Evolutionary conservation across 768 basidiomycete species (phyloP).

Genomic region (Leccinum boreale): DNA sequence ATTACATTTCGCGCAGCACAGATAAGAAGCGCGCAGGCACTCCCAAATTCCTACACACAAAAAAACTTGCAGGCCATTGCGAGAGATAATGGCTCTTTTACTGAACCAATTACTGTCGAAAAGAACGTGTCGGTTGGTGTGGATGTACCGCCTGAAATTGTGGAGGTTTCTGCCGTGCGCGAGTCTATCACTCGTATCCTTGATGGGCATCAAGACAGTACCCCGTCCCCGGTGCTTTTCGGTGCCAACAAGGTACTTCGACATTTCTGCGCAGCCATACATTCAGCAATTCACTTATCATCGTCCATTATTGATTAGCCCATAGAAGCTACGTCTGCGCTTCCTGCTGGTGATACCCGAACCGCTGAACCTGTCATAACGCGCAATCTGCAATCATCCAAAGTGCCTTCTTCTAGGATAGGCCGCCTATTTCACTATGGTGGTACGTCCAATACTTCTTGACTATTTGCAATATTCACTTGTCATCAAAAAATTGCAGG

Average conservation of each 20-base stretch:
- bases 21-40: conserved; percentile 45
- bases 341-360: neutral
- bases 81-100: neutral
- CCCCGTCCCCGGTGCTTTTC: neutral
- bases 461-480: neutral
- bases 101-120: neutral
- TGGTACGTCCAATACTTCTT: conserved; percentile 42
- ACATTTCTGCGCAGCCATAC: neutral
- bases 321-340: neutral
- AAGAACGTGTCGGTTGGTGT: neutral
- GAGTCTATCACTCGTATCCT: neutral
- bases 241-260: neutral
- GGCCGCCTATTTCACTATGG: conserved; percentile 94
- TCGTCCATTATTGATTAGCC: conserved; percentile 3
- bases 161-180: neutral
- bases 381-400: conserved; percentile 70
- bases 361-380: neutral
- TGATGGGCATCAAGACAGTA: neutral
- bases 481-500: conserved; percentile 44
- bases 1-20: conserved; percentile 62
- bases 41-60: conserved; percentile 1
- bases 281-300: neutral
- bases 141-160: neutral
- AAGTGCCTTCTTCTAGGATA: conserved; percentile 85
- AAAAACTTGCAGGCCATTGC: neutral